Evolutionary conservation across 345 rosid species (phyloP).

Genomic region (Hevea brasiliensis): DNA sequence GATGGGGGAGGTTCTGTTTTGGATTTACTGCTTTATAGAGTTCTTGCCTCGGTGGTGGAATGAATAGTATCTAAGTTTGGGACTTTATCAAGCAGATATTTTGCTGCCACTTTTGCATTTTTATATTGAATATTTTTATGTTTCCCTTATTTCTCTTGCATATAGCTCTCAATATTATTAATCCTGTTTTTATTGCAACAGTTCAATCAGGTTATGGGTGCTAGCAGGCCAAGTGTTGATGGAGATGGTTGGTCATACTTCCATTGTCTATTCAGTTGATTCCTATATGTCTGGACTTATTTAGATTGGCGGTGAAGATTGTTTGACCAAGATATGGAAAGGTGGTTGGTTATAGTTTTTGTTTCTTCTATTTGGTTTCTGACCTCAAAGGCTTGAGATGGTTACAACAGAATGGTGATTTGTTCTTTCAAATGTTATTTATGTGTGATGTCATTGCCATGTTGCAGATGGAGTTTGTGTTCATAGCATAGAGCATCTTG

Average conservation of each 20-base stretch:
- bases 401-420: slow-evolving; percentile 4
- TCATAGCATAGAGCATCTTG: slow-evolving; percentile 96
- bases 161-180: neutral
- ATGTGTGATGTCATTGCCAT: slow-evolving; percentile 12
- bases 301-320: slow-evolving; percentile 91
- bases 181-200: slow-evolving; percentile 36
- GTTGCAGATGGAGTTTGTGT: slow-evolving; percentile 86
- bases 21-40: neutral
- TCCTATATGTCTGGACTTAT: slow-evolving; percentile 84
- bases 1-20: neutral
- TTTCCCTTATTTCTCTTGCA: neutral
- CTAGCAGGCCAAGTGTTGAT: slow-evolving; percentile 72
- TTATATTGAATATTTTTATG: neutral
- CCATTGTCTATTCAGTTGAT: slow-evolving; percentile 90
- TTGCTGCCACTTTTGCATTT: neutral
- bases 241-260: slow-evolving; percentile 99
- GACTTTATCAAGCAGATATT: neutral
- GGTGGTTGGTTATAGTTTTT: slow-evolving; percentile 45
- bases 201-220: slow-evolving; percentile 85
- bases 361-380: neutral
- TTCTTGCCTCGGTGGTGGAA: neutral
- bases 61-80: neutral
- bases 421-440: slow-evolving; percentile 10
- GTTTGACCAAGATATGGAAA: slow-evolving; percentile 89
- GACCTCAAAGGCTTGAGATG: neutral